Evolutionary conservation across 2,329 filamentous ascomycete genomes (phyloP).

Genomic region (Ilyonectria sp.): DNA sequence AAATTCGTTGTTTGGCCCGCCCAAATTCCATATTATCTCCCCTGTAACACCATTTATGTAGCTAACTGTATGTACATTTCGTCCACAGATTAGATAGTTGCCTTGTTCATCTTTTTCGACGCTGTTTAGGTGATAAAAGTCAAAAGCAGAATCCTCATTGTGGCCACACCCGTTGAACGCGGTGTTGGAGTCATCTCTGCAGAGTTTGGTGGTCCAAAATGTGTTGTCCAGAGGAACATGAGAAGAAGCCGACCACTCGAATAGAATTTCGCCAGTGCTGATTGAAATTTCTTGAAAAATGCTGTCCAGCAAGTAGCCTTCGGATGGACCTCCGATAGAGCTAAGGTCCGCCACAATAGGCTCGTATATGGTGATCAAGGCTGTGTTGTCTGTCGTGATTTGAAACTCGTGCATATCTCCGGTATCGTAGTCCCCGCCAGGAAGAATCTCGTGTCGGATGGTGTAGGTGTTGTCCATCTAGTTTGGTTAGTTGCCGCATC

Average conservation of each 20-base stretch:
- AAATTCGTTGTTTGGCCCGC: conserved; percentile 10
- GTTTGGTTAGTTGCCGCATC: not conserved
- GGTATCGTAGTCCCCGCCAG: conserved; percentile 5
- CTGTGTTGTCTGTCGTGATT: conserved; percentile 12
- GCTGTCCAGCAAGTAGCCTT: conserved; percentile 14
- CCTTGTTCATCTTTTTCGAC: conserved; percentile 7
- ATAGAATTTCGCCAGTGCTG: conserved; percentile 3
- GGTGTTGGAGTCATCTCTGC: conserved; percentile 1
- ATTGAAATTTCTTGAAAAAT: conserved; percentile 13
- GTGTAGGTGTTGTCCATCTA: conserved; percentile 17
- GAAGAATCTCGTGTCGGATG: not conserved
- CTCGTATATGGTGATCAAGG: conserved; percentile 14
- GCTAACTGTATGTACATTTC: conserved; percentile 10
- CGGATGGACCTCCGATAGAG: conserved; percentile 5
- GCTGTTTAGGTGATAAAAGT: conserved; percentile 11
- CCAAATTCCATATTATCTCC: conserved; percentile 9
- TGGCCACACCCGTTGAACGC: conserved; percentile 10
- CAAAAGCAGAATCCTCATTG: conserved; percentile 4
- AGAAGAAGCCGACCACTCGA: conserved; percentile 5
- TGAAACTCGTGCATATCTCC: conserved; percentile 15
- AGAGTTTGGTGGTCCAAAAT: not conserved
- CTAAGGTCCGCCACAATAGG: not conserved
- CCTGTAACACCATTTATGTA: conserved; percentile 2
- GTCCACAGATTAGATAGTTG: not conserved
- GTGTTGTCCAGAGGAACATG: conserved; percentile 3